Evolutionary conservation across 352 stramenopile genomes (phyloP).

Genomic region (Globisporangium abappressorium): DNA sequence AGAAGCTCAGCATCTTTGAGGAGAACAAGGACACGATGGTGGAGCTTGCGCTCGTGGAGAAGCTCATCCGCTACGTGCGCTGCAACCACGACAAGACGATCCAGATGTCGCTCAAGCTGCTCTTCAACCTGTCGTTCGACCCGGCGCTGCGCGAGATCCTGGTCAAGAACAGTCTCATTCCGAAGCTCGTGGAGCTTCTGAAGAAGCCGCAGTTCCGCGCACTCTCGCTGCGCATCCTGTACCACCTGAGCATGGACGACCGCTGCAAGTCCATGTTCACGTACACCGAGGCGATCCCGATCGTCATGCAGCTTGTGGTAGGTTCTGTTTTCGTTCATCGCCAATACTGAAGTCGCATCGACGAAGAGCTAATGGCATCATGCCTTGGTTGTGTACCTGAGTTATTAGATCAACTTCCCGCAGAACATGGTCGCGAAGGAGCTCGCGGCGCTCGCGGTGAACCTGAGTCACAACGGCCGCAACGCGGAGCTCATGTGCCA

Average conservation of each 20-base stretch:
- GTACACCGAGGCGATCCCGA: slow-evolving; percentile 92
- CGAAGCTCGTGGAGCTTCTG: slow-evolving; percentile 91
- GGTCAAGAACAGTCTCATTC: slow-evolving; percentile 87
- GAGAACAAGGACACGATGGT: slow-evolving; percentile 94
- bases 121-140: slow-evolving; percentile 97
- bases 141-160: slow-evolving; percentile 77
- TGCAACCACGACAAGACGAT: slow-evolving; percentile 86
- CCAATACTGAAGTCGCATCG: too few species aligned
- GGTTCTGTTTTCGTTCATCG: neutral
- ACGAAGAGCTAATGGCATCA: neutral
- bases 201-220: slow-evolving; percentile 90
- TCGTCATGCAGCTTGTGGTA: slow-evolving; percentile 91
- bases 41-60: slow-evolving; percentile 74
- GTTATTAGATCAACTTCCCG: slow-evolving; percentile 85
- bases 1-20: slow-evolving; percentile 94
- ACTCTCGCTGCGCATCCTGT: slow-evolving; percentile 89
- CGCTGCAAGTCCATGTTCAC: slow-evolving; percentile 94
- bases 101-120: slow-evolving; percentile 81
- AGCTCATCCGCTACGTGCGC: slow-evolving; percentile 72
- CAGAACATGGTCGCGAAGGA: slow-evolving; percentile 91
- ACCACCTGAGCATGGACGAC: slow-evolving; percentile 95
- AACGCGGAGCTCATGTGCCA: slow-evolving; percentile 92
- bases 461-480: slow-evolving; percentile 89
- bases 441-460: slow-evolving; percentile 92
- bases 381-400: neutral